Percentiles rank a stretch among this genome's conserved stretches.
phyloP scores from a whole-genome alignment of 345 rosid genomes.

The Ailanthus altissimus region DNA sequence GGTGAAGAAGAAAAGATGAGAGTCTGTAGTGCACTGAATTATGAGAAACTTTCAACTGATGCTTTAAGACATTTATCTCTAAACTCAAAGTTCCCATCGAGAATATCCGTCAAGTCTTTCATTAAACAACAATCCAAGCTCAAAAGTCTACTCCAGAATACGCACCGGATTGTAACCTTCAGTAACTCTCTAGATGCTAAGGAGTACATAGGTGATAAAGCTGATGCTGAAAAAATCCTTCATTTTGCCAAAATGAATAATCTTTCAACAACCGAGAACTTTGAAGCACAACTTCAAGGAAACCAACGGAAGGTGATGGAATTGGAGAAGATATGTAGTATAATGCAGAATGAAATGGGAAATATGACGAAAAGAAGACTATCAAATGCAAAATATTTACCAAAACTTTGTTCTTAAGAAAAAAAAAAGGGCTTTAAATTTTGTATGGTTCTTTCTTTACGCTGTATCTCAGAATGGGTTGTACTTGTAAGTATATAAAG shows the following conservation, averaged over 20 bases:
- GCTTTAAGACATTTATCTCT: conserved; percentile 33
- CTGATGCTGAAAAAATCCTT: conserved; percentile 13
- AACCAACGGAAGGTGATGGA: conserved; percentile 28
- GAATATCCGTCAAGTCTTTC: conserved; percentile 31
- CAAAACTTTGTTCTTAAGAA: conserved; percentile 43
- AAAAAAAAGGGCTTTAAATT: background rate
- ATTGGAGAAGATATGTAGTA: conserved; percentile 30
- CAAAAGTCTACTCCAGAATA: conserved; percentile 1
- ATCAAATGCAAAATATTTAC: conserved; percentile 33
- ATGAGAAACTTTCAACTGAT: conserved; percentile 46
- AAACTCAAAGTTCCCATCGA: conserved; percentile 45
- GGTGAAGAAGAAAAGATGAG: conserved; percentile 37
- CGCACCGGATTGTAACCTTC: background rate
- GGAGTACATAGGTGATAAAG: conserved; percentile 7
- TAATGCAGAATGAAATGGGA: conserved; percentile 32
- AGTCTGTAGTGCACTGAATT: conserved; percentile 39
- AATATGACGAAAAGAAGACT: conserved; percentile 25
- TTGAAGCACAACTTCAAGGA: conserved; percentile 27
- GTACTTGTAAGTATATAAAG: conserved; percentile 5
- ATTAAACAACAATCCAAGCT: conserved; percentile 33
- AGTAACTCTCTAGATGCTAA: background rate
- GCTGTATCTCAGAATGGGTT: background rate
- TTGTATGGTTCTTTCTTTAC: background rate
- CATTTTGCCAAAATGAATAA: conserved; percentile 24
- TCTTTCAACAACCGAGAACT: conserved; percentile 19